A percentile compares a stretch with the other conserved stretches of the same genome.
Evolutionary conservation across 2,329 filamentous ascomycete genomes (phyloP).

Genomic region (Arthrocladium fulminans): DNA sequence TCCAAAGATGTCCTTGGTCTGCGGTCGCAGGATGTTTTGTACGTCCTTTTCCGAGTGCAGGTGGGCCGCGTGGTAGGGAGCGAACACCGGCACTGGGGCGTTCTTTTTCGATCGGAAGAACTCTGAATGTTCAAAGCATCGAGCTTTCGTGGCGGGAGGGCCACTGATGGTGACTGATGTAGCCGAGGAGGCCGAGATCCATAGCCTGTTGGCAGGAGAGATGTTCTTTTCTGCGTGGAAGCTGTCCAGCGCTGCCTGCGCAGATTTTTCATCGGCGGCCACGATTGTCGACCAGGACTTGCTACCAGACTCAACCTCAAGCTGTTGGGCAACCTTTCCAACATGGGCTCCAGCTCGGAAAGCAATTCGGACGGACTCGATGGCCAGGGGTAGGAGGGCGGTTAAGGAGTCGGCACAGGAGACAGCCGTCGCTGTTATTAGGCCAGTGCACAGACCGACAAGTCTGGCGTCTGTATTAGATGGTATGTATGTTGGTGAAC

Average conservation of each 20-base stretch:
- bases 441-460: constrained; percentile 37
- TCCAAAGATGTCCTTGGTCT: constrained; percentile 25
- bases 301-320: constrained; percentile 27
- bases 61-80: constrained; percentile 52
- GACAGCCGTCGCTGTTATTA: constrained; percentile 34
- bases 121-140: constrained; percentile 41
- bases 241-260: constrained; percentile 20
- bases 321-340: constrained; percentile 29
- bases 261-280: constrained; percentile 27
- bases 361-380: constrained; percentile 36
- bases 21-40: constrained; percentile 40
- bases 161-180: constrained; percentile 53
- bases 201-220: constrained; percentile 44
- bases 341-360: constrained; percentile 37
- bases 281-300: constrained; percentile 35
- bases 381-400: constrained; percentile 34
- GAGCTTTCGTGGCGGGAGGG: constrained; percentile 45
- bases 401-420: constrained; percentile 33
- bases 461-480: constrained; percentile 29
- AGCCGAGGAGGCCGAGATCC: constrained; percentile 51
- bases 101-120: constrained; percentile 43
- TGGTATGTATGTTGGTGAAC: constrained; percentile 33
- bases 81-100: constrained; percentile 47
- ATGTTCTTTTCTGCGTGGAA: constrained; percentile 35
- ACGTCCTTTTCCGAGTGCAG: constrained; percentile 45